phyloP scores from a whole-genome alignment of 306 rosid species.

The Sesbania bispinosa region DNA sequence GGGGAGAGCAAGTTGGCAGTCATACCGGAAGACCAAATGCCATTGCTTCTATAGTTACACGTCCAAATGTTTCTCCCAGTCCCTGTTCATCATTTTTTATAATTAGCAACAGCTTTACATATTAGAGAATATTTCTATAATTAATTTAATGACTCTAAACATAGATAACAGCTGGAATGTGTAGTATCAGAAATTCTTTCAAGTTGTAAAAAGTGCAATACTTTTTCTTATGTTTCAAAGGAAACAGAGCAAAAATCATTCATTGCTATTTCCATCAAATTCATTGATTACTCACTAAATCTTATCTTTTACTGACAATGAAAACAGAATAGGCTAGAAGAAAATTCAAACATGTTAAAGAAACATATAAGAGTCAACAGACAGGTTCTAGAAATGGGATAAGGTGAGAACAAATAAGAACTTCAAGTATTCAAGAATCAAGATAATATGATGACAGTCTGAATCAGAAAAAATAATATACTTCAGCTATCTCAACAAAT shows the following conservation, averaged over 20 bases:
- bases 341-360: background rate
- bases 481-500: background rate
- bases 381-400: background rate
- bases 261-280: no score
- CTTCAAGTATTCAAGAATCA: background rate
- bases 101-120: slow-evolving; percentile 20
- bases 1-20: slow-evolving; percentile 4
- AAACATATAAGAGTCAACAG: background rate
- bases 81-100: slow-evolving; percentile 60
- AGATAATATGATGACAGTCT: background rate
- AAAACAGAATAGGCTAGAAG: background rate
- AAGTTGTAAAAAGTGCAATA: background rate
- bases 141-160: background rate
- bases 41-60: slow-evolving; percentile 92
- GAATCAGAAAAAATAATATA: background rate
- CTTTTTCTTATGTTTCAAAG: background rate
- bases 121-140: background rate
- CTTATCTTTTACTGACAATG: background rate
- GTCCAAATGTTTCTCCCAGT: slow-evolving; percentile 88
- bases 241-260: background rate
- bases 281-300: no score
- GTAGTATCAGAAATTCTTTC: background rate
- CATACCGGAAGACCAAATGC: no score
- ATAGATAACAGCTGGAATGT: background rate
- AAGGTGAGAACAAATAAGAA: background rate